A percentile compares a stretch with the other conserved stretches of the same genome.
phyloP scores from a whole-genome alignment of 208 protist genomes.

The Crithidia sp. region DNA sequence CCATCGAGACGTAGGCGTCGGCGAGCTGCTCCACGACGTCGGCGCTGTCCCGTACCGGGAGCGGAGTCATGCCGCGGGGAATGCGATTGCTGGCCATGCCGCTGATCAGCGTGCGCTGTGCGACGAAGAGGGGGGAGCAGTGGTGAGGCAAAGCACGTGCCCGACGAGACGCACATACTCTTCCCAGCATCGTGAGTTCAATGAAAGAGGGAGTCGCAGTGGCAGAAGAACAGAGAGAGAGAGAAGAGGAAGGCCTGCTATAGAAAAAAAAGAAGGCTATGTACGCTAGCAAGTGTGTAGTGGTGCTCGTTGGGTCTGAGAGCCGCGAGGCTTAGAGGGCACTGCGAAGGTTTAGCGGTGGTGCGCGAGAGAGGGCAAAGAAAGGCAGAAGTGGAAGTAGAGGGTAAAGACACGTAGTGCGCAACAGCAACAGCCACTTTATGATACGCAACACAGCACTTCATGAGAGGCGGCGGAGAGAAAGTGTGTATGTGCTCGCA shows the following conservation, averaged over 20 bases:
- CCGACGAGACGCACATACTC: not conserved
- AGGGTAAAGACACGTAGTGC: no score
- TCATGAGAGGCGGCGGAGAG: no score
- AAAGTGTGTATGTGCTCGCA: no score
- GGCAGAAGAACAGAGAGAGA: not conserved
- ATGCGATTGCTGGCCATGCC: constrained; percentile 46
- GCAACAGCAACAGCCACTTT: no score
- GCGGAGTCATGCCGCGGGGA: constrained; percentile 52
- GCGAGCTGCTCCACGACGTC: constrained; percentile 65
- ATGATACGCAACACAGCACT: no score
- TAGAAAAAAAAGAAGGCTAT: not conserved
- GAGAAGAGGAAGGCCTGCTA: not conserved
- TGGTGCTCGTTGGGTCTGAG: no score
- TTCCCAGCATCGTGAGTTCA: constrained; percentile 5
- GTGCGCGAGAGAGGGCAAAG: no score
- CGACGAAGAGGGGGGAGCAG: constrained; percentile 1
- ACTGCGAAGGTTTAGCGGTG: no score
- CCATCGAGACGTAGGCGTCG: constrained; percentile 74
- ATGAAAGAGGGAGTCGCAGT: not conserved
- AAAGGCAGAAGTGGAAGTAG: no score
- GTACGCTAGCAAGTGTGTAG: no score
- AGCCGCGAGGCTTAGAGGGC: no score
- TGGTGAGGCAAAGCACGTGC: not conserved
- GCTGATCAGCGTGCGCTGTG: constrained; percentile 32
- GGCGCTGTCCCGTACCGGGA: constrained; percentile 50